phyloP scores from a whole-genome alignment of 1,139 yeast species.

The Zygosaccharomyces sapae region DNA sequence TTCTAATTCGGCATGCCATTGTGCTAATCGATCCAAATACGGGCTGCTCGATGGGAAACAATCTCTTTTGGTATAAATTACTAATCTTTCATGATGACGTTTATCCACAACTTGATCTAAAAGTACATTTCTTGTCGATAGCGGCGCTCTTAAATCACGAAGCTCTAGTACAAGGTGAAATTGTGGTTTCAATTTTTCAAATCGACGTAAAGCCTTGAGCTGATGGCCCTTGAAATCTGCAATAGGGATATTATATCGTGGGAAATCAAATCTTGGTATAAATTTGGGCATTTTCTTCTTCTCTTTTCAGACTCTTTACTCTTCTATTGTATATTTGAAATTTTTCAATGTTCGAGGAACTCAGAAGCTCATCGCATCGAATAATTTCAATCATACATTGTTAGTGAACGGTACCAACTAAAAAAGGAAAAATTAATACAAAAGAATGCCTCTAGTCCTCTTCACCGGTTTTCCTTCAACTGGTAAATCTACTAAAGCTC shows the following conservation, averaged over 20 bases:
- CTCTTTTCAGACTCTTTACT: background rate
- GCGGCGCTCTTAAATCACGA: constrained; percentile 85
- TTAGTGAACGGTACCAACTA: background rate
- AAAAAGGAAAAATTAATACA: background rate
- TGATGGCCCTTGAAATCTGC: constrained; percentile 96
- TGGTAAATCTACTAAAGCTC: constrained; percentile 79
- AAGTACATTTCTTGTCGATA: constrained; percentile 76
- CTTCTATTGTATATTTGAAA: background rate
- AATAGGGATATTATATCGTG: constrained; percentile 61
- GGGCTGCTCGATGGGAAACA: constrained; percentile 13
- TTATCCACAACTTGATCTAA: constrained; percentile 62
- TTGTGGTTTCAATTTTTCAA: constrained; percentile 71
- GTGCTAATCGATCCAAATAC: constrained; percentile 18
- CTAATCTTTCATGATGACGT: constrained; percentile 40
- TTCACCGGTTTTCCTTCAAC: constrained; percentile 82
- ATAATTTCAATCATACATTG: constrained; percentile 1
- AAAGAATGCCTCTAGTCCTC: constrained; percentile 73
- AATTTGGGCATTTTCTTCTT: constrained; percentile 19
- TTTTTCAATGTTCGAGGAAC: background rate
- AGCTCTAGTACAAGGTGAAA: constrained; percentile 78
- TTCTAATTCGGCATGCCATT: constrained; percentile 44
- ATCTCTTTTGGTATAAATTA: constrained; percentile 35
- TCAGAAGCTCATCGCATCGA: constrained; percentile 1
- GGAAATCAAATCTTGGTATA: constrained; percentile 49
- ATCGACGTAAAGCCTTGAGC: constrained; percentile 65